Evolutionary conservation across 106 monocot species (phyloP).

Genomic region (Triglochin maritima): DNA sequence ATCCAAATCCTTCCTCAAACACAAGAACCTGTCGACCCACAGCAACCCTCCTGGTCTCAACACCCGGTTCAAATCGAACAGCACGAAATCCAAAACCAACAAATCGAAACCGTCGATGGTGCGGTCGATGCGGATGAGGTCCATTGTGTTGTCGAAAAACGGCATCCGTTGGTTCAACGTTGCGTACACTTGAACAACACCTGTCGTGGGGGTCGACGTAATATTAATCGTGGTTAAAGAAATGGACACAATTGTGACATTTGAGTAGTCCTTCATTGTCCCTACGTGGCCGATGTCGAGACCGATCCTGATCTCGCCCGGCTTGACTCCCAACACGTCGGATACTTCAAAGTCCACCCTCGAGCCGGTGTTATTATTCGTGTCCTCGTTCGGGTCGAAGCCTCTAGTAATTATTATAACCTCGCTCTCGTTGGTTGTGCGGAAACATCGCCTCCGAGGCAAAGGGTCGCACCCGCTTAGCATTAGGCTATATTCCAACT

Average conservation of each 20-base stretch:
- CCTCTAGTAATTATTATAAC: no score
- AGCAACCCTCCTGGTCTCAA: conserved; percentile 31
- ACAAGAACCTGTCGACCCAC: conserved; percentile 41
- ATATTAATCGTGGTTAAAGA: conserved; percentile 55
- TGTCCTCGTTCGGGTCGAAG: no score
- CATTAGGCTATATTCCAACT: no score
- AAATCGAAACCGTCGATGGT: conserved; percentile 33
- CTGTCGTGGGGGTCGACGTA: conserved; percentile 56
- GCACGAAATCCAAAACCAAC: conserved; percentile 28
- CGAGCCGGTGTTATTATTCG: no score
- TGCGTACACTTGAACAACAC: conserved; percentile 49
- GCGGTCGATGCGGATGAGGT: conserved; percentile 56
- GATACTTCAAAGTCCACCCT: no score
- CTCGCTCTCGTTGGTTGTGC: no score
- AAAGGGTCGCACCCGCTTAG: no score
- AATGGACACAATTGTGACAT: conserved; percentile 69
- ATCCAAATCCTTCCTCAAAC: conserved; percentile 30
- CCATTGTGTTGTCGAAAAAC: conserved; percentile 90
- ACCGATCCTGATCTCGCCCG: conserved; percentile 1
- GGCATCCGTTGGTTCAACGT: conserved; percentile 56
- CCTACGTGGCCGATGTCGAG: no score
- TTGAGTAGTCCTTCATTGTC: neutral
- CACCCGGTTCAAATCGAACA: conserved; percentile 34
- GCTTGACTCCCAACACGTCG: neutral
- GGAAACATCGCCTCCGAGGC: no score